Evolutionary conservation across 495 filamentous ascomycete genomes (phyloP).

Genomic region (Penicillium tannophilum): DNA sequence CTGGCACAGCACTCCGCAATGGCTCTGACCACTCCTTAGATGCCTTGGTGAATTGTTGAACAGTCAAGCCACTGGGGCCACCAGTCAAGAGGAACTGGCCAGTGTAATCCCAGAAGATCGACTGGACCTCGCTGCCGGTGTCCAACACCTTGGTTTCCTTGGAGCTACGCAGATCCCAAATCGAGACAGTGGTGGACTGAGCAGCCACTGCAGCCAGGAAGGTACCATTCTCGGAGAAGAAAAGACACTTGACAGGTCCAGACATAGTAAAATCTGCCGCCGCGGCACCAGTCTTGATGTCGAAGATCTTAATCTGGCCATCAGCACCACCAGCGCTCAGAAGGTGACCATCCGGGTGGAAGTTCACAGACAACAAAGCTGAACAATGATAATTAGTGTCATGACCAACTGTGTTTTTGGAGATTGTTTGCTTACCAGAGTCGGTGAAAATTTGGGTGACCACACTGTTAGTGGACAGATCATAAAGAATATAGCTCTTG

Average conservation of each 20-base stretch:
- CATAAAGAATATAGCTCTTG: conserved; percentile 92
- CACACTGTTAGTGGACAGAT: conserved; percentile 64
- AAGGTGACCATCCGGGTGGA: conserved; percentile 97
- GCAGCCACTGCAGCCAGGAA: conserved; percentile 82
- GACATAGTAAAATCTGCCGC: conserved; percentile 71
- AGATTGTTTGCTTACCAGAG: conserved; percentile 61
- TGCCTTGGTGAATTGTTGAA: conserved; percentile 83
- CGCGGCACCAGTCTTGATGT: conserved; percentile 70
- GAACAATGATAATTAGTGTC: conserved; percentile 9
- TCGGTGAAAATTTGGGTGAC: conserved; percentile 80
- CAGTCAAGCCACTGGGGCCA: conserved; percentile 77
- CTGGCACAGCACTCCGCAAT: conserved; percentile 71
- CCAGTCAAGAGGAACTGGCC: conserved; percentile 88
- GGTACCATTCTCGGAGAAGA: conserved; percentile 97
- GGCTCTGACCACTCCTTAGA: conserved; percentile 89
- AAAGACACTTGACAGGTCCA: conserved; percentile 68
- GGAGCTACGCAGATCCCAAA: conserved; percentile 90
- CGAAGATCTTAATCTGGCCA: conserved; percentile 82
- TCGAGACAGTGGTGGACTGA: conserved; percentile 71
- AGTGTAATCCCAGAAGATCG: conserved; percentile 88
- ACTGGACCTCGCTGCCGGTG: conserved; percentile 71
- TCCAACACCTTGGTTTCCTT: conserved; percentile 78
- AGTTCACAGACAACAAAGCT: conserved; percentile 78
- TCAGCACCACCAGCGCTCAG: conserved; percentile 76
- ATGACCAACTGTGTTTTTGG: background rate